These are phyloP conservation scores for Candida cerambycidarum DNA, from an alignment of 805 yeast species.

Conservation along the genomic window DNA sequence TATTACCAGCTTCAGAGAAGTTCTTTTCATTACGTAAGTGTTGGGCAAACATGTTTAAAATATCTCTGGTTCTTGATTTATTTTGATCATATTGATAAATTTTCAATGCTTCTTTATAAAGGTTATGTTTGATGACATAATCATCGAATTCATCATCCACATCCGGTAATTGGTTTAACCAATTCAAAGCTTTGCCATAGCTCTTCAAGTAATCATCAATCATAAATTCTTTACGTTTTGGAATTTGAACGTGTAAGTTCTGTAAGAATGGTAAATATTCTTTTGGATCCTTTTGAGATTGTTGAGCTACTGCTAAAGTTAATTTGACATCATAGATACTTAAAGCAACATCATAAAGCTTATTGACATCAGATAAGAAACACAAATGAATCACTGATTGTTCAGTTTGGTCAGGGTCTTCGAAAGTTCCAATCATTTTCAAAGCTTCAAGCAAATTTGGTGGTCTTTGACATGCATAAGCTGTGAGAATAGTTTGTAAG, in stretches of 20 bases:
- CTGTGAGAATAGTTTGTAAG: conserved; percentile 79
- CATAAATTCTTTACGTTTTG: conserved; percentile 64
- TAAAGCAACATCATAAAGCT: conserved; percentile 74
- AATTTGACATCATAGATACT: conserved; percentile 80
- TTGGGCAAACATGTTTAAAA: conserved; percentile 64
- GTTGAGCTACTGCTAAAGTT: conserved; percentile 85
- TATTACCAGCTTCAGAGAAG: conserved; percentile 74
- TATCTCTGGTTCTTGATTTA: conserved; percentile 46
- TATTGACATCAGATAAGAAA: conserved; percentile 85
- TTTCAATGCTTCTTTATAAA: conserved; percentile 68
- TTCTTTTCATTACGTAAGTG: conserved; percentile 54
- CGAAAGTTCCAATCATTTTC: conserved; percentile 53
- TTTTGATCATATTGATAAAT: conserved; percentile 54
- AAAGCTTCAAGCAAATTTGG: conserved; percentile 81
- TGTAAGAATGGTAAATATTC: conserved; percentile 94
- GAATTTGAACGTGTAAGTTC: conserved; percentile 65
- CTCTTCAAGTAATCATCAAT: conserved; percentile 79
- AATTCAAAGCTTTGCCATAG: conserved; percentile 64
- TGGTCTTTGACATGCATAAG: conserved; percentile 89
- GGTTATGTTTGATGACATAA: conserved; percentile 66
- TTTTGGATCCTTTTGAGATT: conserved; percentile 96
- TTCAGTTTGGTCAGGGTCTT: conserved; percentile 46
- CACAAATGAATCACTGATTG: conserved; percentile 79
- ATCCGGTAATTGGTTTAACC: conserved; percentile 54
- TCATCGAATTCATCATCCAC: conserved; percentile 55